Evolutionary conservation across 2,329 filamentous ascomycete species (phyloP), one percentile per base, ranked within the genome.

Genomic region (Penicillium oxalicum): DNA sequence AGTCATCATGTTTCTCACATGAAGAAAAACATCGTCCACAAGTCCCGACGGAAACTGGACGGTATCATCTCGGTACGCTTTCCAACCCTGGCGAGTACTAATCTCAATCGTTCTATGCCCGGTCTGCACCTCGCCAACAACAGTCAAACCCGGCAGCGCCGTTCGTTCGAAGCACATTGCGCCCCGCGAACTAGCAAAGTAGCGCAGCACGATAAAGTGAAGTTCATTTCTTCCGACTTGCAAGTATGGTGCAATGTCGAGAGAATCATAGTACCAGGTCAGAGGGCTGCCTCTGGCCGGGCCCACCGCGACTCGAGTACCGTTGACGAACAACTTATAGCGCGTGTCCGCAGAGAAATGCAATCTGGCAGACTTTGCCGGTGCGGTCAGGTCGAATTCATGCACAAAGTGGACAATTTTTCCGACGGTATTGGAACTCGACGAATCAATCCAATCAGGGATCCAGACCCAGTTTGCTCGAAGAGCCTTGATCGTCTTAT

Each of bases 241-340:
- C 39, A 41, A 12, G 13, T n/a, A 41, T 1, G 39, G 39, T 0
- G 2, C 4, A n/a, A 41, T 41, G 18, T 41, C 39, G 8, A 41
- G 11, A 6, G 27, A 25, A 41, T 41, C 39, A 6, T 41, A 41
- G 26, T 28, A 41, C 39, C 39, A 41, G 5, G 28, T 29, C 4
- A 13, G 5, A 7, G 27, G 26, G 12, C 18, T 28, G 9, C 27
- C 39, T 18, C 29, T 41, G 2, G 29, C 25, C 9, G 71, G 71
- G 1, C 72, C 72, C 2, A 69, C 61, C 3, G 65, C 60, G 11
- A 71, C 58, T 8, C 64, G 60, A 0, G n/a, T 42, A 3, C 63
- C 62, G 58, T 74, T 74, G 36, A 74, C 60, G 27, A 59, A 61
- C 2, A 74, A 57, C 45, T 74, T 74, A 57, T 74, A 74, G 7